These are phyloP conservation scores for Pinus tabuliformis DNA, from an alignment of 75 land plant genomes.

Conservation along the genomic window DNA sequence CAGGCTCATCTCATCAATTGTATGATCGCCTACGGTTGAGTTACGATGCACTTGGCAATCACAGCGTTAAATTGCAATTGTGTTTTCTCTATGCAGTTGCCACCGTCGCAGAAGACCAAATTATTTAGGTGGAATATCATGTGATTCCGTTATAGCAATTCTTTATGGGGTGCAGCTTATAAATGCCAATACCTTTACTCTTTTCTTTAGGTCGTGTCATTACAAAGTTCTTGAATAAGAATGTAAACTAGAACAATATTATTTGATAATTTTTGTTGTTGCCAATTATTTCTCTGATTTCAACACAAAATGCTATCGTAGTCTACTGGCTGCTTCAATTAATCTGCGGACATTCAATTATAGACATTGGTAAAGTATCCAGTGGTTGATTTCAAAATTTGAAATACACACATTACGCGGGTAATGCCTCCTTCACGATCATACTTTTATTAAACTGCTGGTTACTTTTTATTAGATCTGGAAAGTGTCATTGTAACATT, in stretches of 20 bases:
- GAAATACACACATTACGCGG: not conserved
- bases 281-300: not conserved
- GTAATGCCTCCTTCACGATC: not conserved
- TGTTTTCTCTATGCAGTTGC: no score
- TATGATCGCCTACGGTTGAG: no score
- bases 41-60: no score
- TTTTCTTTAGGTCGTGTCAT: not conserved
- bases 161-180: not conserved
- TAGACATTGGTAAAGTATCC: not conserved
- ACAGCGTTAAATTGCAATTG: no score
- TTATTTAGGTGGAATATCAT: no score
- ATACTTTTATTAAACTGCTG: not conserved
- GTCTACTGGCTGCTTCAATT: not conserved
- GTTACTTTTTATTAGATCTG: not conserved
- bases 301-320: not conserved
- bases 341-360: not conserved
- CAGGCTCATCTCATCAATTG: no score
- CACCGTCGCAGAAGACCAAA: no score
- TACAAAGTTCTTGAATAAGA: no score
- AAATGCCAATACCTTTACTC: not conserved
- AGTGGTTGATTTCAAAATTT: not conserved
- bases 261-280: no score
- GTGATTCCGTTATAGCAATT: no score
- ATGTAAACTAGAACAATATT: no score
- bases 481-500: no score